Evolutionary conservation across 2,329 filamentous ascomycete genomes (phyloP).

Genomic region (Alternaria sp.): DNA sequence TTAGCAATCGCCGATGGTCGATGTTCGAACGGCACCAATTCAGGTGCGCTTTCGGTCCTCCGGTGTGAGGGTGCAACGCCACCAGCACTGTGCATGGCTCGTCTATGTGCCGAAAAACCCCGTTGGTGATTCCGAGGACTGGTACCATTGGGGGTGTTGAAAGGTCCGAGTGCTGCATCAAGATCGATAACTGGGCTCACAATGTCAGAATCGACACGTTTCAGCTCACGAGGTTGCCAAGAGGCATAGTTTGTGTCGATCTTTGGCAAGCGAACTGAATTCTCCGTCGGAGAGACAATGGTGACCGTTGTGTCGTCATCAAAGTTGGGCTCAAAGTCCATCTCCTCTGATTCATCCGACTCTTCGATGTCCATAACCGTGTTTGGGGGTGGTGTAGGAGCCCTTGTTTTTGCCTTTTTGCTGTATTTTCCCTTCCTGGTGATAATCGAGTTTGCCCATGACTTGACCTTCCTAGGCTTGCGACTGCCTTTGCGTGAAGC

Average conservation of each 20-base stretch:
- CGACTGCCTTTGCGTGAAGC: slow-evolving; percentile 63
- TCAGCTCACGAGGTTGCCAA: slow-evolving; percentile 50
- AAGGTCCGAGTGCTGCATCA: slow-evolving; percentile 90
- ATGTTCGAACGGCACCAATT: slow-evolving; percentile 76
- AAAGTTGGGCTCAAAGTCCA: slow-evolving; percentile 53
- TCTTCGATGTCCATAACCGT: slow-evolving; percentile 39
- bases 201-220: slow-evolving; percentile 62
- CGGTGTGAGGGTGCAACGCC: slow-evolving; percentile 80
- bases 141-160: slow-evolving; percentile 80
- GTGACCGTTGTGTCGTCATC: slow-evolving; percentile 55
- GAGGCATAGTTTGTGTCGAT: slow-evolving; percentile 48
- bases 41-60: slow-evolving; percentile 80
- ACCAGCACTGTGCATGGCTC: slow-evolving; percentile 78
- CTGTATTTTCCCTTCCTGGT: slow-evolving; percentile 66
- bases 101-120: slow-evolving; percentile 59
- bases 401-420: slow-evolving; percentile 55
- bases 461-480: slow-evolving; percentile 74
- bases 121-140: slow-evolving; percentile 63
- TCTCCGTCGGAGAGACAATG: slow-evolving; percentile 50
- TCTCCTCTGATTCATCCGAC: slow-evolving; percentile 47
- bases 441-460: slow-evolving; percentile 73
- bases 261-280: slow-evolving; percentile 34
- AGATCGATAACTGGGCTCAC: slow-evolving; percentile 88
- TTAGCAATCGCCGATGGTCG: slow-evolving; percentile 61
- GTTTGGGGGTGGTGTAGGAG: slow-evolving; percentile 43